These are phyloP conservation scores for Acer yangbiense DNA, from an alignment of 345 rosid genomes.

Conservation along the genomic window DNA sequence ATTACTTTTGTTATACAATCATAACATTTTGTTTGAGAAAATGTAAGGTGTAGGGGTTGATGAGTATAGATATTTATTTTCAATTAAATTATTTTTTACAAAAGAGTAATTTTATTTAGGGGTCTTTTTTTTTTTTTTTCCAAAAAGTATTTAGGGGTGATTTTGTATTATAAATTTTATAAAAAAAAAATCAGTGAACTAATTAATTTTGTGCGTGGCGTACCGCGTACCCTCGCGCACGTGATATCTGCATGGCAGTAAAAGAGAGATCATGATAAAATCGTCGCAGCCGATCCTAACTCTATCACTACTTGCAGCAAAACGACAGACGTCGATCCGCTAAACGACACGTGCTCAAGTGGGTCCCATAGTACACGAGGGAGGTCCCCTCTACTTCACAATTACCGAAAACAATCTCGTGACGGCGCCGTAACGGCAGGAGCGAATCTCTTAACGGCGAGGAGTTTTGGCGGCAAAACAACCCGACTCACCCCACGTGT, in stretches of 20 bases:
- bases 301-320: neutral
- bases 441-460: slow-evolving; percentile 33
- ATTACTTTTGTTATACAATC: no score
- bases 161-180: no score
- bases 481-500: slow-evolving; percentile 18
- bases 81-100: no score
- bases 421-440: slow-evolving; percentile 27
- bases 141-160: no score
- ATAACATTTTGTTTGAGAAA: no score
- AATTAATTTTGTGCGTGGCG: no score
- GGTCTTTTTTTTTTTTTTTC: no score
- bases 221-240: neutral
- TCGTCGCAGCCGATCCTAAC: neutral
- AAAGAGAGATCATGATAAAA: neutral
- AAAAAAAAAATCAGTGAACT: no score
- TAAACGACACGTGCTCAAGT: neutral
- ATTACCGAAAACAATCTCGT: slow-evolving; percentile 10
- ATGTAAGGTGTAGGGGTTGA: no score
- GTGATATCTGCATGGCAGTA: neutral
- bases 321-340: neutral
- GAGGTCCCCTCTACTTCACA: neutral
- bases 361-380: slow-evolving; percentile 3
- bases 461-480: slow-evolving; percentile 46
- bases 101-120: no score
- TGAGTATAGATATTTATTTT: no score